Evolutionary conservation across 768 basidiomycete genomes (phyloP).

Genomic region (Mycena haematopus): DNA sequence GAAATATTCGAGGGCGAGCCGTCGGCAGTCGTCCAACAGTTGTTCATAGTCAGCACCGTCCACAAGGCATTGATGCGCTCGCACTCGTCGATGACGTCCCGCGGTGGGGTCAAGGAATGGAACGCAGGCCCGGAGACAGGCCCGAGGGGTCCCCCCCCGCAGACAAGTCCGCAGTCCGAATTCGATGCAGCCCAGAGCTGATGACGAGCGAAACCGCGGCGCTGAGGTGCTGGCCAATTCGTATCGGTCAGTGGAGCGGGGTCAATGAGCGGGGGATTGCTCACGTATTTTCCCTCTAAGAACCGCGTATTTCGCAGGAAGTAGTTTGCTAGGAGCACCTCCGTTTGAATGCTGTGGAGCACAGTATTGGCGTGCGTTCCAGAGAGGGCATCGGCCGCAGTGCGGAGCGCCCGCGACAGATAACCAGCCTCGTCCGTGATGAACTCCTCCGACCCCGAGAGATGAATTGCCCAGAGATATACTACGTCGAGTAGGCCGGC

Average conservation of each 20-base stretch:
- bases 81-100: conserved; percentile 41
- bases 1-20: conserved; percentile 39
- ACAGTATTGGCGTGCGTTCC: conserved; percentile 36
- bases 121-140: conserved; percentile 17
- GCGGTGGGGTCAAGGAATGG: conserved; percentile 36
- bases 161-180: conserved; percentile 27
- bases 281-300: conserved; percentile 49
- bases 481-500: conserved; percentile 29
- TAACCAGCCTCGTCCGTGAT: conserved; percentile 24
- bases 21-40: conserved; percentile 41
- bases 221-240: conserved; percentile 35
- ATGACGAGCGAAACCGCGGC: conserved; percentile 44
- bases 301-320: conserved; percentile 50
- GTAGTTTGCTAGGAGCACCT: conserved; percentile 52
- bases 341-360: conserved; percentile 45
- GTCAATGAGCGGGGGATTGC: not conserved
- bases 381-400: conserved; percentile 25
- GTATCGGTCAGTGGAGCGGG: not conserved
- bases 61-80: conserved; percentile 40
- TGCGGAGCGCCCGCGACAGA: conserved; percentile 29
- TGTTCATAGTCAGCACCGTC: conserved; percentile 44
- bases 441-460: conserved; percentile 27
- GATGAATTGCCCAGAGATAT: conserved; percentile 30
- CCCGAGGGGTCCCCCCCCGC: conserved; percentile 17
- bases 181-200: conserved; percentile 39